These are phyloP conservation scores for Exserohilum rostratum DNA, from an alignment of 2,329 filamentous ascomycete genomes.

Conservation along the genomic window DNA sequence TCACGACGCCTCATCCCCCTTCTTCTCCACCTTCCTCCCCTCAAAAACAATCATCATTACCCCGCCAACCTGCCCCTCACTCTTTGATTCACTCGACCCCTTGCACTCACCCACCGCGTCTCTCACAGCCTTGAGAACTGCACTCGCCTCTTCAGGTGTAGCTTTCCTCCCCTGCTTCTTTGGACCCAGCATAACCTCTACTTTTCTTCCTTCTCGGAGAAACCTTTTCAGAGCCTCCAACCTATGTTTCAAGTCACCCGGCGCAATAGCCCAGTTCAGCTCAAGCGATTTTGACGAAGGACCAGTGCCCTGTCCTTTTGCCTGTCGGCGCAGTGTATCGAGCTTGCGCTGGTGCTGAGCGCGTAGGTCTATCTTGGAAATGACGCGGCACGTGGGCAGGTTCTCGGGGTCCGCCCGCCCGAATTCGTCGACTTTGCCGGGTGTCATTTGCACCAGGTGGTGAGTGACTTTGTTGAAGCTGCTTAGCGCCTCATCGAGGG, in stretches of 20 bases:
- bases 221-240: constrained; percentile 65
- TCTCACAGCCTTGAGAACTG: constrained; percentile 60
- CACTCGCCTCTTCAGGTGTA: constrained; percentile 61
- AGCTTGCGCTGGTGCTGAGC: constrained; percentile 55
- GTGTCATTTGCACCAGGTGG: constrained; percentile 58
- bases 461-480: constrained; percentile 57
- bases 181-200: constrained; percentile 74
- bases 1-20: constrained; percentile 7
- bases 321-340: constrained; percentile 50
- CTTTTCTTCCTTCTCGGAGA: constrained; percentile 73
- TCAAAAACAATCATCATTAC: constrained; percentile 43
- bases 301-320: constrained; percentile 36
- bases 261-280: constrained; percentile 84
- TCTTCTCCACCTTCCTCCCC: constrained; percentile 31
- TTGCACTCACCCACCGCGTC: constrained; percentile 50
- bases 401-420: constrained; percentile 49
- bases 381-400: constrained; percentile 71
- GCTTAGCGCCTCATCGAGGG: constrained; percentile 48
- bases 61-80: constrained; percentile 37
- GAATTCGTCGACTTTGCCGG: constrained; percentile 30
- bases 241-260: constrained; percentile 72
- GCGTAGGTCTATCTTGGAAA: constrained; percentile 61
- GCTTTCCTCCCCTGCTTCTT: constrained; percentile 69
- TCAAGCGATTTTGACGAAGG: constrained; percentile 74
- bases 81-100: constrained; percentile 34